Evolutionary conservation across 345 rosid species (phyloP), one percentile per base, ranked within the genome.

Genomic region (Adansonia digitata): DNA sequence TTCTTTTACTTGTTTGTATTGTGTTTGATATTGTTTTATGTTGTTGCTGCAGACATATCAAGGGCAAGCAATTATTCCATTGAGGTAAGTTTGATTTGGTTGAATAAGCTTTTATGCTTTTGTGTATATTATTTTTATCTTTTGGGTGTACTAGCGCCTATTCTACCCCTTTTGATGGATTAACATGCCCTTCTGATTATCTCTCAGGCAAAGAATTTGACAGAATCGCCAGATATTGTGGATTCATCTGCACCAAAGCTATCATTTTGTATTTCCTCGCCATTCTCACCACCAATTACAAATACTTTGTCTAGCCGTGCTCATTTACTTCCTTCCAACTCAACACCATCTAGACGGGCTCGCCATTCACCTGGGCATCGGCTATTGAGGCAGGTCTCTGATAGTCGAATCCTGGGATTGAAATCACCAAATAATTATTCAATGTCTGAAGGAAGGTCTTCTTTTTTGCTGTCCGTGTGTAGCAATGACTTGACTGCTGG

Each of bases 381-480:
- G 80, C 78, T 94, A 82, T 77, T 92, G 82, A 88, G 97, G 79
- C 97, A 94, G 89, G 86, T 92, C 69, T 94, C 97, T 72, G 97
- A 92, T 81, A 91, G 97, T 81, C 89, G 88, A 77, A 90, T 92
- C 74, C 78, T 89, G 73, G 97, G 90, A 63, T 60, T 88, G 80
- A 92, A 87, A 81, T 94, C 98, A 2, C 91, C 94, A 18, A 87
- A 86, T 78, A 83, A 83, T 75, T 80, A 83, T 78, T 83, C 92
- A 1, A 61, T 80, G 72, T 91, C 98, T 57, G 98, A 90, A 85
- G 97, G 97, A 77, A 88, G 93, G 77, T 83, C 94, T 1, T 91
- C 97, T 56, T 90, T 88, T 74, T 90, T 85, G 48, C 91, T 90
- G 29, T 91, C 97, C 45, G 77, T 88, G 31, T 82, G 91, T 80